Evolutionary conservation across 805 yeast species (phyloP), one percentile per base, ranked within the genome.

Genomic region (Candida pseudofarinosa): DNA sequence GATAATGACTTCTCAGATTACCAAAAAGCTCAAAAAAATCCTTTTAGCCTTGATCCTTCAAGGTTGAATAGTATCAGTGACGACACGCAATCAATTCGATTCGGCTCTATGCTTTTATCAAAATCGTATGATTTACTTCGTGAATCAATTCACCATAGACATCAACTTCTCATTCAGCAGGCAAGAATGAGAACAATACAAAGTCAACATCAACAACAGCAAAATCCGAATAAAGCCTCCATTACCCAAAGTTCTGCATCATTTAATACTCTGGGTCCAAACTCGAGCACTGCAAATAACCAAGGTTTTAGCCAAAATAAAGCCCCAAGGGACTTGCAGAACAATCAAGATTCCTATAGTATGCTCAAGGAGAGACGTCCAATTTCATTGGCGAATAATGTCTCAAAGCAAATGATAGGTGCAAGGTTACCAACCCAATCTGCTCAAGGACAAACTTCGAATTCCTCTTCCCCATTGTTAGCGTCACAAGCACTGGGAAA

Each of bases 101-200:
- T 90, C 64, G 96, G 97, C 6, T 80, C 95, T 4, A 89, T 89
- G 97, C 65, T 91, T 26, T 71, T 89, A 34, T 80, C 93, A 3
- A 91, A 90, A 61, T 83, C 97, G 0, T 86, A 86, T 57, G 97
- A 89, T 41, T 76, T 82, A 39, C 67, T 83, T 49, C 71, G 88
- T 53, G 88, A 89, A 57, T 84, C 90, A 16, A 80, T 86, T 42
- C 75, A 80, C 55, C 81, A 81, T 63, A 74, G 93, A 51, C 81
- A 83, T 63, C 73, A 67, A 45, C 54, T 58, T 17, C 59, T 58
- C 47, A 56, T 69, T 18, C 89, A 79, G 62, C 82, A 63, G 68
- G 75, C 73, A 3, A 62, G 69, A 47, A 59, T 67, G 59, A 55
- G 74, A 41, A 73, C 72, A 4, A 49, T 69, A 38, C 72, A 69